phyloP scores from a whole-genome alignment of 2,329 filamentous ascomycete genomes.

The Xylaria polymorpha region DNA sequence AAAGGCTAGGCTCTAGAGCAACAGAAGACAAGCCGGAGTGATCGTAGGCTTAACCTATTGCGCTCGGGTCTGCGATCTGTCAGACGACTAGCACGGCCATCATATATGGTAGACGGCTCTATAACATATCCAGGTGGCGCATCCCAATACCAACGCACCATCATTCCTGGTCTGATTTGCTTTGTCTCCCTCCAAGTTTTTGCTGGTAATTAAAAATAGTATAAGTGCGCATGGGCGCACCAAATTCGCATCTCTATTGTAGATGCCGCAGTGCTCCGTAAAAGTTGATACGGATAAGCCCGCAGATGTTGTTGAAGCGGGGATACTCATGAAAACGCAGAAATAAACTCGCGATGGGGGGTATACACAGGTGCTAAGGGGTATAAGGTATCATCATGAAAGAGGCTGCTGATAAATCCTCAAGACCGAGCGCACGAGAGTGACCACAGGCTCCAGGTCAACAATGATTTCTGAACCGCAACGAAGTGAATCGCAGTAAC shows the following conservation, averaged over 20 bases:
- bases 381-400: constrained; percentile 44
- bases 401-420: constrained; percentile 33
- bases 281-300: constrained; percentile 28
- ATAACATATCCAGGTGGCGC: constrained; percentile 38
- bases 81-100: constrained; percentile 16
- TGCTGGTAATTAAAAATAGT: constrained; percentile 35
- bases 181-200: constrained; percentile 24
- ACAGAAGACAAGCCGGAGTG: constrained; percentile 5
- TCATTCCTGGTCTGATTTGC: constrained; percentile 1
- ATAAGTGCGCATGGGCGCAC: constrained; percentile 22
- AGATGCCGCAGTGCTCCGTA: constrained; percentile 20
- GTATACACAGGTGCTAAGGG: constrained; percentile 38
- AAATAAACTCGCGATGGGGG: constrained; percentile 31
- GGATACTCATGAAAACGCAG: constrained; percentile 40
- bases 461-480: constrained; percentile 33
- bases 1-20: background rate
- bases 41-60: constrained; percentile 5
- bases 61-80: constrained; percentile 19
- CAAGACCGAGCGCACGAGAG: constrained; percentile 46
- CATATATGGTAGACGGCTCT: constrained; percentile 21
- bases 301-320: constrained; percentile 44
- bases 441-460: constrained; percentile 46
- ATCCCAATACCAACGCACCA: constrained; percentile 20
- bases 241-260: constrained; percentile 19
- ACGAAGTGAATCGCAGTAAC: constrained; percentile 38